phyloP scores from a whole-genome alignment of 1,284 basidiomycete genomes.

The Trametes hirsuta region DNA sequence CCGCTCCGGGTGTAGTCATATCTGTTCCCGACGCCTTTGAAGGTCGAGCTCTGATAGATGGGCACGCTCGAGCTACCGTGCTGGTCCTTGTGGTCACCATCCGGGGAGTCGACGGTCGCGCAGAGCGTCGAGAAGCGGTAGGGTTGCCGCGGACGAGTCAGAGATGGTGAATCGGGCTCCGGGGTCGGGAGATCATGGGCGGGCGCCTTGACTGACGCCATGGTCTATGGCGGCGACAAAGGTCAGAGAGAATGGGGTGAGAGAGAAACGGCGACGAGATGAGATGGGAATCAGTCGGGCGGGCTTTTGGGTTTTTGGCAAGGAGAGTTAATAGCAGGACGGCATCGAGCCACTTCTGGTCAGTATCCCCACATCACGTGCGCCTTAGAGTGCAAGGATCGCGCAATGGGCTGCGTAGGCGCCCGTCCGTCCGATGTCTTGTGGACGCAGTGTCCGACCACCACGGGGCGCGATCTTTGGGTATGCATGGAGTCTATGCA shows the following conservation, averaged over 20 bases:
- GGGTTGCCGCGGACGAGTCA: conserved; percentile 57
- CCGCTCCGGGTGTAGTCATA: conserved; percentile 97
- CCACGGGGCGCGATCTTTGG: too few species aligned
- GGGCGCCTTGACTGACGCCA: conserved; percentile 20
- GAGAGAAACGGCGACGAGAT: conserved; percentile 6
- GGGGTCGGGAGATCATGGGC: conserved; percentile 65
- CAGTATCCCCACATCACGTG: conserved; percentile 26
- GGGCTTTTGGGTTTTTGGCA: conserved; percentile 16
- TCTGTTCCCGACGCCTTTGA: conserved; percentile 91
- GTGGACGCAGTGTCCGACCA: too few species aligned
- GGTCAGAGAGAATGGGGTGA: background rate
- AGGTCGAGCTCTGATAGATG: conserved; percentile 98
- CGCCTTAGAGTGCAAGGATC: conserved; percentile 15
- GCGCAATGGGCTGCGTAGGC: conserved; percentile 16
- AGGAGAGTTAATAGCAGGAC: background rate
- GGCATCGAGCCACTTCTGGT: conserved; percentile 19
- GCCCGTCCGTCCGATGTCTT: background rate
- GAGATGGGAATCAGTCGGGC: conserved; percentile 12
- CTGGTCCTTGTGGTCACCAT: conserved; percentile 87
- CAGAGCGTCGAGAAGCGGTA: conserved; percentile 87
- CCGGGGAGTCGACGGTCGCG: conserved; percentile 85
- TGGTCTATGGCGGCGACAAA: conserved; percentile 11
- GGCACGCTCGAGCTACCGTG: conserved; percentile 93
- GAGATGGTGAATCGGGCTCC: conserved; percentile 72
- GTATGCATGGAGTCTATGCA: background rate